Base-by-base conservation (phyloP, 1,284 basidiomycete species). In the Ustilago tritici region DNA sequence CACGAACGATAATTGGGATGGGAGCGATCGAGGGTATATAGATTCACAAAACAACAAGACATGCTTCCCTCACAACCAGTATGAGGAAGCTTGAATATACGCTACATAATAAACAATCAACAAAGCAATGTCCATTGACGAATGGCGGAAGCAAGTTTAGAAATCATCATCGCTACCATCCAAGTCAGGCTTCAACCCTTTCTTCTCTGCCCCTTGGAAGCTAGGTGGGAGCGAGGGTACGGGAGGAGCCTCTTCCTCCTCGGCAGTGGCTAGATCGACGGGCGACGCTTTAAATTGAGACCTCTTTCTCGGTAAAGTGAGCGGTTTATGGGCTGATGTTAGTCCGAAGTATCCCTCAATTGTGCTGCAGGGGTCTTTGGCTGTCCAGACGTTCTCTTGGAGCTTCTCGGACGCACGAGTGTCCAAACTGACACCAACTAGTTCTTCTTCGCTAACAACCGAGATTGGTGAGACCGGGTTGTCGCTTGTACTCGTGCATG, bases 101-200 rank as follows among this genome's bases (percentile, higher is more conserved):
- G n/a, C 7, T 36, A 36, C 46, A 38, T 5, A 28, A 50, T 12
- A 28, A 12, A 32, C 28, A 12, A 14, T 15, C 28, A 4, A 40
- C 9, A 9, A 23, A 10, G 38, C 15, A 43, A 56, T 43, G 55
- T 47, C 40, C 41, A 19, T 54, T 17, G 17, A 19, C 12, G 34
- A 19, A 7, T 19, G 36, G 36, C 14, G 23, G 17, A 14, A 8
- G 14, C n/a, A 34, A 47, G 6, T 3, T 32, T 36, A 70, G 41
- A 66, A 66, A 23, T 72, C 65, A 31, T 72, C 70, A 31, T 72
- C 58, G 62, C 62, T 61, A 6, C 19, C 58, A 17, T 70, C 43
- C 43, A 46, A 19, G 19, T 46, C 61, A 12, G 54, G 38, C 15
- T 40, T 17, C 38, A 49, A 15, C 23, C 47, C 19, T 15, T 49